Percentiles rank a stretch among this genome's conserved stretches.
phyloP scores from a whole-genome alignment of 208 protist species.

The Acanthamoeba lenticulata region DNA sequence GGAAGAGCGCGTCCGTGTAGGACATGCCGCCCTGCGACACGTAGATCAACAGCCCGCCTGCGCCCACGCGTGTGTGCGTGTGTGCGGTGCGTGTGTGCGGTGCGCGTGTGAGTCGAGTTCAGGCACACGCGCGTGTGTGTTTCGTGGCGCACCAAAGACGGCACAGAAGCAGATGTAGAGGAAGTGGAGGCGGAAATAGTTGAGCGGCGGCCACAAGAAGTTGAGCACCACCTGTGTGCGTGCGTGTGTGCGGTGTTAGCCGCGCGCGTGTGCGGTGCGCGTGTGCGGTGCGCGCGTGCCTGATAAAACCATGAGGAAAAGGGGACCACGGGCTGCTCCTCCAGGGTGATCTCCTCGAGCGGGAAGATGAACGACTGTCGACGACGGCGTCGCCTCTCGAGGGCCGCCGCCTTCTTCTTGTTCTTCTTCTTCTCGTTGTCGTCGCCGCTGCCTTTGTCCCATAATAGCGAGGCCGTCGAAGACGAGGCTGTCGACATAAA shows the following conservation, averaged over 20 bases:
- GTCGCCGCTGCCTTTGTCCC: too few species aligned
- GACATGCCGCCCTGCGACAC: not conserved
- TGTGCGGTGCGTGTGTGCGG: not conserved
- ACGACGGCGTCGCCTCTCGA: not conserved
- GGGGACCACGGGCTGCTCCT: too few species aligned
- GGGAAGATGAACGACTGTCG: not conserved
- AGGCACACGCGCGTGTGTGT: not conserved
- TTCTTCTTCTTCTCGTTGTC: not conserved
- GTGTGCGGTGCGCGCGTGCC: not conserved
- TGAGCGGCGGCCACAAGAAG: slow-evolving; percentile 49
- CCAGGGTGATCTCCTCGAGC: not conserved
- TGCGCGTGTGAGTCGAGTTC: not conserved
- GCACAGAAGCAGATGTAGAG: slow-evolving; percentile 32
- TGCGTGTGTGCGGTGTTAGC: not conserved
- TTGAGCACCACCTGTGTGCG: not conserved
- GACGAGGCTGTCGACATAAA: too few species aligned
- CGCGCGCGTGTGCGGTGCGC: not conserved
- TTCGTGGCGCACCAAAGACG: not conserved
- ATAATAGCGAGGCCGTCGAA: too few species aligned
- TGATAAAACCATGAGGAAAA: too few species aligned
- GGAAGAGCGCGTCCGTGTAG: slow-evolving; percentile 40
- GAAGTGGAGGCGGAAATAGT: slow-evolving; percentile 25
- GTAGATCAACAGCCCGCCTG: slow-evolving; percentile 39
- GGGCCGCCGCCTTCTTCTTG: not conserved
- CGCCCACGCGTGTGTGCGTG: not conserved